Evolutionary conservation across 805 yeast species (phyloP).

Genomic region (Danielia oregonensis): DNA sequence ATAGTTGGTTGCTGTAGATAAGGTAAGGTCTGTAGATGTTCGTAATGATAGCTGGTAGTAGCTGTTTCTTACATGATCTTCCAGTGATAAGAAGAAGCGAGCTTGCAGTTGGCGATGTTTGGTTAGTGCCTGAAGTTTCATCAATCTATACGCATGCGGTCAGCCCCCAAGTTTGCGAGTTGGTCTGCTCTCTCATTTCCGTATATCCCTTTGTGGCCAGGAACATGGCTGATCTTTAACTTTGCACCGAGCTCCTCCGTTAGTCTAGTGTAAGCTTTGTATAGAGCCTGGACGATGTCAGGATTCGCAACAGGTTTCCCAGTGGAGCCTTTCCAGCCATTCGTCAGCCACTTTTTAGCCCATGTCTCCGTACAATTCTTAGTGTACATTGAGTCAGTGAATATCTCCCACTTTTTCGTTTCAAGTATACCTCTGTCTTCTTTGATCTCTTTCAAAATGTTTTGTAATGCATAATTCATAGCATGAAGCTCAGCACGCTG

Average conservation of each 20-base stretch:
- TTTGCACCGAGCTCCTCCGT: slow-evolving; percentile 32
- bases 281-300: slow-evolving; percentile 43
- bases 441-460: slow-evolving; percentile 19
- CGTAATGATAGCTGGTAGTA: too few species aligned
- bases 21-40: too few species aligned
- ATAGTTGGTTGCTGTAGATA: too few species aligned
- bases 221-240: slow-evolving; percentile 56
- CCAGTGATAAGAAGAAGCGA: too few species aligned
- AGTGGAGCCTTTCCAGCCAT: slow-evolving; percentile 49
- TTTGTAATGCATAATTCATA: slow-evolving; percentile 43
- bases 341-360: slow-evolving; percentile 51
- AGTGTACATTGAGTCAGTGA: slow-evolving; percentile 71
- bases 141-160: slow-evolving; percentile 5
- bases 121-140: too few species aligned
- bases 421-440: neutral
- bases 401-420: slow-evolving; percentile 36
- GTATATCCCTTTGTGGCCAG: slow-evolving; percentile 62
- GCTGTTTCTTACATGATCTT: too few species aligned
- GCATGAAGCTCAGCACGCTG: slow-evolving; percentile 81
- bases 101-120: too few species aligned
- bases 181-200: slow-evolving; percentile 80
- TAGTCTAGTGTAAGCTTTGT: slow-evolving; percentile 28
- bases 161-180: slow-evolving; percentile 67
- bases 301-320: slow-evolving; percentile 48
- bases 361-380: slow-evolving; percentile 55